These are phyloP conservation scores for Cocos nucifera DNA, from an alignment of 176 grass and related monocot genomes.

Conservation along the genomic window DNA sequence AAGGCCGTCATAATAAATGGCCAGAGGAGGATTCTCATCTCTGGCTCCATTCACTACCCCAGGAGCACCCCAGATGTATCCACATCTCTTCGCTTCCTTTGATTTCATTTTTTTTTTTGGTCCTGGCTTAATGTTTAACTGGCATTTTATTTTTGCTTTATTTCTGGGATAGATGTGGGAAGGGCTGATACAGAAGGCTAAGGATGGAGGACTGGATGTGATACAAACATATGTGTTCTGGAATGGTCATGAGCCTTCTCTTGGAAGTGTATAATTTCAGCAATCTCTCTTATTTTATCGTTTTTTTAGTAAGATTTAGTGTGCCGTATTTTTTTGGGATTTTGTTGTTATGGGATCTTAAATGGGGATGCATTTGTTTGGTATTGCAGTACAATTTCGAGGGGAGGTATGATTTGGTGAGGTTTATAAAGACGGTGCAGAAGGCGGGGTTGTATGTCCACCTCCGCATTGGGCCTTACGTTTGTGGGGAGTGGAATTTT, in stretches of 20 bases:
- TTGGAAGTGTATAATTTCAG: slow-evolving; percentile 52
- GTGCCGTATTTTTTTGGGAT: background rate
- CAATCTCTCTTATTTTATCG: slow-evolving; percentile 10
- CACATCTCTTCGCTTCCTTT: slow-evolving; percentile 11
- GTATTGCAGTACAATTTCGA: slow-evolving; percentile 80
- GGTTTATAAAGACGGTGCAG: slow-evolving; percentile 84
- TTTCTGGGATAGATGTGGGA: slow-evolving; percentile 80
- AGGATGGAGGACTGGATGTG: slow-evolving; percentile 94
- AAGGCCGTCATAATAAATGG: slow-evolving; percentile 79
- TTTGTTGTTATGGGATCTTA: slow-evolving; percentile 3
- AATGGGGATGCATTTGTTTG: slow-evolving; percentile 15
- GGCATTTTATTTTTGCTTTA: slow-evolving; percentile 1
- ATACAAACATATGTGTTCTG: slow-evolving; percentile 98
- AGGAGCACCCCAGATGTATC: slow-evolving; percentile 88
- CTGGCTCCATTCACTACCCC: slow-evolving; percentile 98
- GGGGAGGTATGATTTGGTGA: slow-evolving; percentile 96
- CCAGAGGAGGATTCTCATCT: slow-evolving; percentile 84
- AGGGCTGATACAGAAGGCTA: slow-evolving; percentile 84
- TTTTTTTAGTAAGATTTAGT: background rate
- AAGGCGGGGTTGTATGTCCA: slow-evolving; percentile 85
- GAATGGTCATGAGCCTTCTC: slow-evolving; percentile 93
- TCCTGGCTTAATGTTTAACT: background rate
- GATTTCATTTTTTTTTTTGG: background rate
- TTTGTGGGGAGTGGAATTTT: slow-evolving; percentile 99
- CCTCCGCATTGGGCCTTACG: slow-evolving; percentile 92